Base-by-base conservation (phyloP, 148 eudicot species). In the Oxyria digyna region DNA sequence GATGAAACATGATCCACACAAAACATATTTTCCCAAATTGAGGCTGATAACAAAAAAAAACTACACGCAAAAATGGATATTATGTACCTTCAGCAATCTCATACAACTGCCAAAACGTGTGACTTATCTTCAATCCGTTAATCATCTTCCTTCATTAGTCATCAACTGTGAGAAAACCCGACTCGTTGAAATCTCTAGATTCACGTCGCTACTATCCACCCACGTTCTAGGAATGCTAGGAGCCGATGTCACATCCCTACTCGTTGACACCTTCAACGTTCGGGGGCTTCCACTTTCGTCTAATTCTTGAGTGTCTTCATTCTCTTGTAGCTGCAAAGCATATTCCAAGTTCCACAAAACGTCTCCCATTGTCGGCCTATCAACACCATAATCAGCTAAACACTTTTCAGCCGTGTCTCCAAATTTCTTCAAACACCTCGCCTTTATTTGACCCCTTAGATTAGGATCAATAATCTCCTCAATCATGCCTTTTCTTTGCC, bases 291-390 rank as follows among this genome's bases (percentile, higher is more conserved):
- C 68, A 10, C 77, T 57, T 27, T 78, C 81, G 45, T 52, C 68
- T 17, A 67, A 20, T 35, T 74, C 91, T 38, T 68, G 52, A 62
- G 20, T 71, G 38, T 55, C 69, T 43, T 79, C 89, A 64, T 46
- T 78, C 69, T 84, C 88, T 63, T 93, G 97, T 31, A 93, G 84
- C 74, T 82, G 96, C 72, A 90, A 83, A 18, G 88, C 87, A 68
- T 90, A 68, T 69, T 93, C 98, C 80, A 93, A 76, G 66, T 90
- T 93, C 98, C 98, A 93, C 67, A 93, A 74, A 54, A 93, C 98
- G 54, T 93, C 98, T 1, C 98, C 98, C 82, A 93, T 93, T 0
- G 88, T 83, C 4, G 98, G 98, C 79, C 98, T 85, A 81, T 93
- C 98, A 13, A 85, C 85, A 13, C 97, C 98, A 67, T 85, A 93